Conservation (phyloP, 2,329 filamentous ascomycete genomes). For the Elsinoe arachidis region DNA sequence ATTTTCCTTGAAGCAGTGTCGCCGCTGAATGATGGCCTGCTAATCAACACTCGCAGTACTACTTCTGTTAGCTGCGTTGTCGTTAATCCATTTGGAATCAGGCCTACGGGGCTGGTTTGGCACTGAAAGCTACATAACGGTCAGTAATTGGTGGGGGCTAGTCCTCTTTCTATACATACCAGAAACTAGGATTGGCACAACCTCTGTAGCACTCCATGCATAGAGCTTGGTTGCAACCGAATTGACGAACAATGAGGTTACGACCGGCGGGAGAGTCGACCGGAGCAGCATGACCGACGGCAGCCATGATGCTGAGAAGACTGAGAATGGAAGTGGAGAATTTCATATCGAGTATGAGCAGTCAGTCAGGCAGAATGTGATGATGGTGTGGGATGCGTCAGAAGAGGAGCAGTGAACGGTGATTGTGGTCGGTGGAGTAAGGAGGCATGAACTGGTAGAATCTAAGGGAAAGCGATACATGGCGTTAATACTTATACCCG, state of each 20-base stretch:
- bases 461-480: neutral
- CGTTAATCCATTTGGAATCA: neutral
- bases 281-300: neutral
- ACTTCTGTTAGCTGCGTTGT: neutral
- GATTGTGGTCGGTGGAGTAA: neutral
- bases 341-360: neutral
- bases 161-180: neutral
- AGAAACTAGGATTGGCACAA: slow-evolving; percentile 4
- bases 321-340: neutral
- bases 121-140: neutral
- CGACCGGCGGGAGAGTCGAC: neutral
- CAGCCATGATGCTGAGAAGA: neutral
- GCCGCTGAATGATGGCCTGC: neutral
- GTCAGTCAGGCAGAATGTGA: neutral
- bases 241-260: neutral
- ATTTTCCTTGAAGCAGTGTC: neutral
- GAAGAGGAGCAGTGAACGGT: neutral
- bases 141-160: neutral
- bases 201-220: slow-evolving; percentile 8
- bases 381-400: neutral
- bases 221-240: neutral
- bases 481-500: neutral
- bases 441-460: neutral
- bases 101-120: neutral
- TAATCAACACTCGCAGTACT: slow-evolving; percentile 6